These are phyloP conservation scores for Tylopilus rubrobrunneus DNA, from an alignment of 768 basidiomycete genomes.

Conservation along the genomic window DNA sequence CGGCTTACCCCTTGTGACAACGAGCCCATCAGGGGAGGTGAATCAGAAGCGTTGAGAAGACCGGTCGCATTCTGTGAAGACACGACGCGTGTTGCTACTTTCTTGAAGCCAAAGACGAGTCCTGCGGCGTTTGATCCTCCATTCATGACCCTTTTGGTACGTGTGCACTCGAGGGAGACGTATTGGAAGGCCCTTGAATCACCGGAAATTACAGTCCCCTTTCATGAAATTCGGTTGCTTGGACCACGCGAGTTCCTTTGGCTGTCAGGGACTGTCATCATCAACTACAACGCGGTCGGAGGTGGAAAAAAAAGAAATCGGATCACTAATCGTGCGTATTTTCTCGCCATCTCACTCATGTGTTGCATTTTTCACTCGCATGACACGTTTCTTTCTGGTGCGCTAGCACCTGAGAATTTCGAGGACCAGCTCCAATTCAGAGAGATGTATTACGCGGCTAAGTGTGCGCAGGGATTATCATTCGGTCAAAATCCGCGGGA, in stretches of 20 bases:
- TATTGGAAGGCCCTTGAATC: conserved; percentile 3
- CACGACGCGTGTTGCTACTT: conserved; percentile 7
- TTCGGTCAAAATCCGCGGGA: conserved; percentile 21
- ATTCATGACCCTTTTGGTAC: conserved; percentile 18
- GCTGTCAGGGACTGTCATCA: conserved; percentile 6
- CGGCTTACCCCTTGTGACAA: conserved; percentile 20
- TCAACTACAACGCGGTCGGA: conserved; percentile 5
- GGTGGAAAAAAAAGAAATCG: background rate
- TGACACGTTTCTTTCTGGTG: background rate
- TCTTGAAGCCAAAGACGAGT: conserved; percentile 15
- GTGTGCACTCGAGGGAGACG: conserved; percentile 10
- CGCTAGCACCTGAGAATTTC: conserved; percentile 8
- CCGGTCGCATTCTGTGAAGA: conserved; percentile 16
- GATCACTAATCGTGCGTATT: conserved; percentile 10
- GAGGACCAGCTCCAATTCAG: background rate
- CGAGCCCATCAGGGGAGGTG: conserved; percentile 29
- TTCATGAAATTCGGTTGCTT: conserved; percentile 21
- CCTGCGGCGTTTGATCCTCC: conserved; percentile 21
- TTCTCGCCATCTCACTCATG: background rate
- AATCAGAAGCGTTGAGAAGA: conserved; percentile 23
- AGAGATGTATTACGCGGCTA: conserved; percentile 9
- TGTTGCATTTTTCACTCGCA: background rate
- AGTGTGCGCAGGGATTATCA: conserved; percentile 6
- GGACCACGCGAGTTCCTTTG: conserved; percentile 18
- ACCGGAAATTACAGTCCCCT: conserved; percentile 21